Evolutionary conservation across 148 eudicot species (phyloP).

Genomic region (Chenopodium formosanum): DNA sequence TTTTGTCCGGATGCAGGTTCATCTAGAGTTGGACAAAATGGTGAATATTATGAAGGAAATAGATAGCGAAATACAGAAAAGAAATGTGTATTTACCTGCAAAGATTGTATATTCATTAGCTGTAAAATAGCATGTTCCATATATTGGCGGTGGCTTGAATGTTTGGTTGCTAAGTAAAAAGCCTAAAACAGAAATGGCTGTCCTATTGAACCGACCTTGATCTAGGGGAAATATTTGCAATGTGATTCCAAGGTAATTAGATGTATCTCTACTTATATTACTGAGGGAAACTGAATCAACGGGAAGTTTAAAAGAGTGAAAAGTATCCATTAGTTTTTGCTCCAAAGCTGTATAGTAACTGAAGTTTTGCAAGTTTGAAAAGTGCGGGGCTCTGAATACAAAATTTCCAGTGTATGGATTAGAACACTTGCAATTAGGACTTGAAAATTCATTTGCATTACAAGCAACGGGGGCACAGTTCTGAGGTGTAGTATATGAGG

Average conservation of each 20-base stretch:
- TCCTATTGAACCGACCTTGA: conserved; percentile 45
- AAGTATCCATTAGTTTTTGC: conserved; percentile 35
- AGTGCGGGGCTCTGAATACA: conserved; percentile 50
- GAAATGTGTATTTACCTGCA: conserved; percentile 34
- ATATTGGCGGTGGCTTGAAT: conserved; percentile 42
- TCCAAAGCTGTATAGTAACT: conserved; percentile 33
- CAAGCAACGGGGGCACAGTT: conserved; percentile 43
- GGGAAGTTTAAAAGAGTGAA: conserved; percentile 26
- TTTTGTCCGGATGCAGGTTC: conserved; percentile 5
- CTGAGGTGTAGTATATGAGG: conserved; percentile 39
- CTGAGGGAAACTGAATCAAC: conserved; percentile 60
- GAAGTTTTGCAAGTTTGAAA: conserved; percentile 45
- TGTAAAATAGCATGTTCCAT: conserved; percentile 45
- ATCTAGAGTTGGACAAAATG: conserved; percentile 21
- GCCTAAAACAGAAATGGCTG: conserved; percentile 40
- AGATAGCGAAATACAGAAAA: no score
- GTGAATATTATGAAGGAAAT: background rate
- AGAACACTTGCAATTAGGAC: conserved; percentile 65
- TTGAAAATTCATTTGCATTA: conserved; percentile 40
- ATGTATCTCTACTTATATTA: conserved; percentile 37
- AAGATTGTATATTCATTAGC: conserved; percentile 33
- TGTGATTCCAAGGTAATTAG: conserved; percentile 38
- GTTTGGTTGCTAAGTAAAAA: conserved; percentile 60
- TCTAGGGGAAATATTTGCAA: conserved; percentile 47
- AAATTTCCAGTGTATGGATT: conserved; percentile 55